These are phyloP conservation scores for Eurotiales sp. DNA, from an alignment of 2,329 filamentous ascomycete genomes.

Conservation along the genomic window DNA sequence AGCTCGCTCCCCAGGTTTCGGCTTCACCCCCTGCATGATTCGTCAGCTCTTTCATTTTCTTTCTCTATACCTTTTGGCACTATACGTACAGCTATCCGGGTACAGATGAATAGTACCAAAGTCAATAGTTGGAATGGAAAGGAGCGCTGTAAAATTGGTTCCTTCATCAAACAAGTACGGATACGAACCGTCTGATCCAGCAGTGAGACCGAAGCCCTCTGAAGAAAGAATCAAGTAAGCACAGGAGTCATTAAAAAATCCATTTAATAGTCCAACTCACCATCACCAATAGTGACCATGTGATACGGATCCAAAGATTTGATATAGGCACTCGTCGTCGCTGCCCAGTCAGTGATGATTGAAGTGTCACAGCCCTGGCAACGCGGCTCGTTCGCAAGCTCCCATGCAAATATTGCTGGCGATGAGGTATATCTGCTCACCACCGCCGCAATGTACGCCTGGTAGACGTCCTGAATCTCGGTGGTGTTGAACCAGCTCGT, in stretches of 20 bases:
- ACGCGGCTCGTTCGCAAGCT: slow-evolving; percentile 64
- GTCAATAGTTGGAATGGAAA: slow-evolving; percentile 53
- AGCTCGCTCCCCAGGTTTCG: slow-evolving; percentile 44
- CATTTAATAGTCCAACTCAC: slow-evolving; percentile 15
- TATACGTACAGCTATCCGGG: slow-evolving; percentile 40
- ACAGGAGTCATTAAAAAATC: background rate
- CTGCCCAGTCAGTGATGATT: slow-evolving; percentile 59
- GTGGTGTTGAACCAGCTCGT: slow-evolving; percentile 56
- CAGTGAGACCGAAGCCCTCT: slow-evolving; percentile 55
- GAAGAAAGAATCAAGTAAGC: background rate
- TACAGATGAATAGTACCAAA: slow-evolving; percentile 56
- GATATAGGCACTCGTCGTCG: slow-evolving; percentile 56
- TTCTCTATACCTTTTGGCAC: background rate
- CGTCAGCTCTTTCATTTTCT: no score
- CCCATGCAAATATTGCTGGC: slow-evolving; percentile 63
- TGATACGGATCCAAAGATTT: slow-evolving; percentile 60
- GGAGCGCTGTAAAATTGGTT: slow-evolving; percentile 49
- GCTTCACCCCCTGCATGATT: slow-evolving; percentile 28
- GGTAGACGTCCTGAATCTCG: slow-evolving; percentile 56
- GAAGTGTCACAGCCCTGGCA: slow-evolving; percentile 58
- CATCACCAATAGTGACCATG: slow-evolving; percentile 60
- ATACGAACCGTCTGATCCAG: slow-evolving; percentile 49
- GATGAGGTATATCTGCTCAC: slow-evolving; percentile 59
- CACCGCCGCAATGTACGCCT: slow-evolving; percentile 57
- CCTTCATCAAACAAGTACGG: slow-evolving; percentile 52